A percentile compares a stretch with the other conserved stretches of the same genome.
Conservation (phyloP, 2,329 filamentous ascomycete genomes). For the Polytolypa hystricis region DNA sequence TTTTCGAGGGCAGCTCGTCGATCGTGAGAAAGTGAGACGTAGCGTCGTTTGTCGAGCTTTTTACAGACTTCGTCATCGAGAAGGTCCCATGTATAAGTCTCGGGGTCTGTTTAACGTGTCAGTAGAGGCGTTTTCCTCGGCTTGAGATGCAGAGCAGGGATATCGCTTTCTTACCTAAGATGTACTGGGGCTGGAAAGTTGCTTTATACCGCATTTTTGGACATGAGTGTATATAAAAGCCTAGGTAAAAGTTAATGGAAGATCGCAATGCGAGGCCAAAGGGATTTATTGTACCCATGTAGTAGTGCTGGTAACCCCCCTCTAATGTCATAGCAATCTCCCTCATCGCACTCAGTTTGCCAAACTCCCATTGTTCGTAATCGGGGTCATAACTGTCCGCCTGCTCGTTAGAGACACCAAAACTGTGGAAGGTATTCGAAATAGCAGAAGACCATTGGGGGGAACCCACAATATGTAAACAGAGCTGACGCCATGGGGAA, state of each 20-base stretch:
- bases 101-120: constrained; percentile 29
- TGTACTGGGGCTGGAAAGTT: constrained; percentile 35
- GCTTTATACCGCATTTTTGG: constrained; percentile 43
- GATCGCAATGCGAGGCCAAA: neutral
- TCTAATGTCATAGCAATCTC: constrained; percentile 48
- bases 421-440: neutral
- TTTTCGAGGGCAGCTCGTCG: neutral
- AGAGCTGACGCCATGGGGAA: constrained; percentile 38
- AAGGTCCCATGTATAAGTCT: constrained; percentile 34
- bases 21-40: constrained; percentile 36
- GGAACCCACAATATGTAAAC: constrained; percentile 38
- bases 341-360: constrained; percentile 51
- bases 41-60: constrained; percentile 32
- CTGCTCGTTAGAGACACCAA: neutral
- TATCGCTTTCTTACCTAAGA: constrained; percentile 31
- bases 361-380: constrained; percentile 50
- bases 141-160: neutral
- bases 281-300: constrained; percentile 43
- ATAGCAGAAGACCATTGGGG: neutral
- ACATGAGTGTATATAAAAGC: constrained; percentile 52
- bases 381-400: constrained; percentile 45
- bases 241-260: constrained; percentile 17
- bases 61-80: constrained; percentile 31
- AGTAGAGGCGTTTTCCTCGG: neutral
- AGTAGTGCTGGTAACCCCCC: constrained; percentile 48